Conservation (phyloP, 306 rosid species). For the Astragalus glycyphyllos region DNA sequence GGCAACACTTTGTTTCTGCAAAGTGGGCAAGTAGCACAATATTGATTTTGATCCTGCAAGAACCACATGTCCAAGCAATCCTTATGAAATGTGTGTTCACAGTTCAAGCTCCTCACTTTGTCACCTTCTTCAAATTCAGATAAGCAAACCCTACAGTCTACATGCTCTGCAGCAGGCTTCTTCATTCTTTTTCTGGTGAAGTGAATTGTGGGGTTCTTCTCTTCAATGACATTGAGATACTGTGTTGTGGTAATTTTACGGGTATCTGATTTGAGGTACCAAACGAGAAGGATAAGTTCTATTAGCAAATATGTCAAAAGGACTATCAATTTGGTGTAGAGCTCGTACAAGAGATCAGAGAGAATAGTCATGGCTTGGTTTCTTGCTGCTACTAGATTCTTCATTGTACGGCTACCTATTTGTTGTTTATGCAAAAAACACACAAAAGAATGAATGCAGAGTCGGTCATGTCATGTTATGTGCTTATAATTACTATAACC, state of each 20-base stretch:
- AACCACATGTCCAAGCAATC: conserved; percentile 90
- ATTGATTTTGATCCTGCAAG: conserved; percentile 54
- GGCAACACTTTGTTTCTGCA: conserved; percentile 79
- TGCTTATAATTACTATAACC: not conserved
- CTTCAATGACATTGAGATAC: conserved; percentile 73
- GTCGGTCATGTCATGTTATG: too few species aligned
- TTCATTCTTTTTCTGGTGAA: conserved; percentile 37
- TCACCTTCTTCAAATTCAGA: conserved; percentile 82
- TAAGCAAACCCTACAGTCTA: conserved; percentile 81
- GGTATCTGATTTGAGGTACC: conserved; percentile 48
- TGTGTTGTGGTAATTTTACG: conserved; percentile 64
- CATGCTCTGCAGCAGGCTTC: not conserved
- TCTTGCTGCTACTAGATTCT: conserved; percentile 1
- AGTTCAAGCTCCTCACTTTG: conserved; percentile 64
- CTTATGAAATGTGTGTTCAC: conserved; percentile 80
- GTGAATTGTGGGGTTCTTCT: conserved; percentile 62
- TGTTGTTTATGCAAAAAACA: not conserved
- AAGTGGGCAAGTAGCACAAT: conserved; percentile 86
- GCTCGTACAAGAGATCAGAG: conserved; percentile 63
- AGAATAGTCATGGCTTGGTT: conserved; percentile 69
- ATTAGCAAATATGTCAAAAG: conserved; percentile 63
- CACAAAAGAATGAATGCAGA: not conserved
- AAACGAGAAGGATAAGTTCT: conserved; percentile 52
- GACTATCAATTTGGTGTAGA: conserved; percentile 60
- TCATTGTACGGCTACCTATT: not conserved